Base-by-base conservation (phyloP, 768 basidiomycete species). In the Boletus fagicola region DNA sequence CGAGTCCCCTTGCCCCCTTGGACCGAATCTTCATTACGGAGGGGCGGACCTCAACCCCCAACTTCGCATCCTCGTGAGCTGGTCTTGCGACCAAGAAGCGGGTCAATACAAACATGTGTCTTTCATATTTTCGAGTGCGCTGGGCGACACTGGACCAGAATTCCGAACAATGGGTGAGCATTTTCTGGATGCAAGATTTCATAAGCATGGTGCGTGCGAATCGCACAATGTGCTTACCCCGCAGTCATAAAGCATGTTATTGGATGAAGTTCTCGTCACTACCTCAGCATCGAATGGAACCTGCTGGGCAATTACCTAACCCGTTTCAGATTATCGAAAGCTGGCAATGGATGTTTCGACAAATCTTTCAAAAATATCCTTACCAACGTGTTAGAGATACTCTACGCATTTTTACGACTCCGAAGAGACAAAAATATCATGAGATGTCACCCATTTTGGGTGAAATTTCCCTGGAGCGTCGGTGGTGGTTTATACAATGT, bases 171-270 rank as follows among this genome's bases (percentile, higher is more conserved):
- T 9, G 36, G 18, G 31, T 22, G 50, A 44, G 11, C 33, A 28
- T 50, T 15, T 30, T 40, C n/a, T 33, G 35, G 40, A 44, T 30
- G 35, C n/a, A n/a, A 61, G 40, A 20, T 39, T 22, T 44, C 40
- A 26, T 44, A 35, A 38, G 46, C 16, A 18, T 16, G 1, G 39
- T 44, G 22, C 51, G 52, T 46, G 43, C 57, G 57, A 67, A 68
- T 58, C 39, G 62, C 65, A 24, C 58, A 62, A 67, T 38, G 59
- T 50, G 49, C 67, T 59, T 67, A 62, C 65, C 67, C 65, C 65
- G 26, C 60, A 69, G 51, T 57, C 63, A 40, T 65, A 54, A 61
- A 26, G 26, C 35, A 12, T 5, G n/a, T 40, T 57, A 56, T 56
- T 16, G 61, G 46, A 60, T 15, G 43, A 26, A n/a, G 36, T 49